These are phyloP conservation scores for Sugiyamaella neomexicana DNA, from an alignment of 1,139 yeast species.

Conservation along the genomic window DNA sequence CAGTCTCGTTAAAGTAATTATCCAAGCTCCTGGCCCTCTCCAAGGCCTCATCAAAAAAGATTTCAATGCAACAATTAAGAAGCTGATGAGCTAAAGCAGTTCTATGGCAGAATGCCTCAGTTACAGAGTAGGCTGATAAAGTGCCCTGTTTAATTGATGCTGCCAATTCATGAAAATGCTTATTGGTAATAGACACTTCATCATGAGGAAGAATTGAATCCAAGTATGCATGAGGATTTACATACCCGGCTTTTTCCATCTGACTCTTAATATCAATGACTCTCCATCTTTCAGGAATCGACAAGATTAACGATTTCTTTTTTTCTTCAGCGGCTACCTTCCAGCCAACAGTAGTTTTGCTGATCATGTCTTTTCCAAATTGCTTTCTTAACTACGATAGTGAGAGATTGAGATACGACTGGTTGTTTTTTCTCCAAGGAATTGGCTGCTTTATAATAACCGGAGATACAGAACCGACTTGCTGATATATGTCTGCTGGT, in stretches of 20 bases:
- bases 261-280: constrained; percentile 5
- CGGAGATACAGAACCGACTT: not conserved
- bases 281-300: constrained; percentile 17
- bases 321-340: constrained; percentile 4
- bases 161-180: constrained; percentile 37
- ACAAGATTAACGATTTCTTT: not conserved
- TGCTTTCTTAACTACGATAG: not conserved
- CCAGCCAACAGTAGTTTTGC: constrained; percentile 1
- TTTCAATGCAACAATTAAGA: constrained; percentile 37
- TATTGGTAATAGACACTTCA: constrained; percentile 18
- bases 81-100: constrained; percentile 48
- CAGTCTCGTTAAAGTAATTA: constrained; percentile 31
- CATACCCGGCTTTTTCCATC: constrained; percentile 11
- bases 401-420: not conserved
- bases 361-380: not conserved
- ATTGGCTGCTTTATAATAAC: not conserved
- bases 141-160: constrained; percentile 22
- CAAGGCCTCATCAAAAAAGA: constrained; percentile 36
- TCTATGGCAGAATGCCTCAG: constrained; percentile 56
- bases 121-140: constrained; percentile 47
- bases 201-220: constrained; percentile 17
- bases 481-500: too few relatives aligned
- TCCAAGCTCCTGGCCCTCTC: constrained; percentile 52
- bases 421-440: too few relatives aligned
- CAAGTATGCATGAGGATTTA: constrained; percentile 14